Conservation (phyloP, 768 basidiomycete genomes). For the Russula lepida region DNA sequence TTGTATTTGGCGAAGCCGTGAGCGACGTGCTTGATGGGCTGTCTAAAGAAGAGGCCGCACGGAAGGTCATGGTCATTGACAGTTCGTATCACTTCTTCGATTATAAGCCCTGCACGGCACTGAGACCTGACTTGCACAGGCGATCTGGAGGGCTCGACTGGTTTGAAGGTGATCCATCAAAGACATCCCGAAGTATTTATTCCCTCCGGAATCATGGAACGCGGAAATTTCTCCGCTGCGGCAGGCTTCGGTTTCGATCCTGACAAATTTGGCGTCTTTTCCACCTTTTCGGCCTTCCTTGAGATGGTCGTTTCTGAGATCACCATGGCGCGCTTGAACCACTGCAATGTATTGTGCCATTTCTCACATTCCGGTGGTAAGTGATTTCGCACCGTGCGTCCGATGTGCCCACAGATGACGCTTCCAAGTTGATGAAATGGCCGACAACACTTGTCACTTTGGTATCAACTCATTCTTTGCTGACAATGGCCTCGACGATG, state of each 20-base stretch:
- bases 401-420: background rate
- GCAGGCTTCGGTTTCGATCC: slow-evolving; percentile 80
- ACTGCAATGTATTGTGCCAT: slow-evolving; percentile 81
- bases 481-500: slow-evolving; percentile 79
- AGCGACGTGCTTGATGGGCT: slow-evolving; percentile 67
- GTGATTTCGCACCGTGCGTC: slow-evolving; percentile 14
- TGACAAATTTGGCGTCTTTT: slow-evolving; percentile 81
- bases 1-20: slow-evolving; percentile 80
- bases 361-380: slow-evolving; percentile 83
- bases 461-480: slow-evolving; percentile 83
- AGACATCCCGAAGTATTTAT: slow-evolving; percentile 85
- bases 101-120: background rate
- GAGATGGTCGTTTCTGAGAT: slow-evolving; percentile 88
- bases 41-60: slow-evolving; percentile 64
- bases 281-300: slow-evolving; percentile 85
- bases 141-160: slow-evolving; percentile 85
- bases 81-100: slow-evolving; percentile 38
- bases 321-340: slow-evolving; percentile 88
- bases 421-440: slow-evolving; percentile 35
- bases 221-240: slow-evolving; percentile 75
- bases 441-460: slow-evolving; percentile 53
- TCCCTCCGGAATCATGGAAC: slow-evolving; percentile 81
- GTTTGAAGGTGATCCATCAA: slow-evolving; percentile 79
- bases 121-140: slow-evolving; percentile 32
- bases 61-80: slow-evolving; percentile 83